These are phyloP conservation scores for Suillus subaureus DNA, from an alignment of 768 basidiomycete species.

Conservation along the genomic window DNA sequence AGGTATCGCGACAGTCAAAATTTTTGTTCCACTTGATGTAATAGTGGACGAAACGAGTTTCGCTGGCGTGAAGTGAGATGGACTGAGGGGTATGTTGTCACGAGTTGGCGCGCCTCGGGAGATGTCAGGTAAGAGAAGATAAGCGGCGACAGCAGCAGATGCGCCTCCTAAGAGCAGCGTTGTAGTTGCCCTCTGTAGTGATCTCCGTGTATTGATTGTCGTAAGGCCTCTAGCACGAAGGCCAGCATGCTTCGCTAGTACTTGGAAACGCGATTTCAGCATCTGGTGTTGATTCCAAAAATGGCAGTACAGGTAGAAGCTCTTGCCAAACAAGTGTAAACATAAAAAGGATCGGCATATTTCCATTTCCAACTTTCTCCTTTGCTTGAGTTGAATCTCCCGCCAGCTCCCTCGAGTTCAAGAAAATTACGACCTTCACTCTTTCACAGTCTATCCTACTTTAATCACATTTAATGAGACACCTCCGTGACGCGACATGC, in stretches of 20 bases:
- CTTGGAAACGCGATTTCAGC: background rate
- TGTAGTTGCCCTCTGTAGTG: background rate
- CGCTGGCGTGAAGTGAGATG: slow-evolving; percentile 56
- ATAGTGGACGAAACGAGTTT: slow-evolving; percentile 55
- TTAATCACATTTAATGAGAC: slow-evolving; percentile 24
- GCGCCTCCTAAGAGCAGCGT: slow-evolving; percentile 35
- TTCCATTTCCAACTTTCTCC: background rate
- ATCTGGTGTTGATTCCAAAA: slow-evolving; percentile 17
- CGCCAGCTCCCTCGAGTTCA: slow-evolving; percentile 10
- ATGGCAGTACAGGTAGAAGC: slow-evolving; percentile 16
- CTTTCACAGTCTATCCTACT: slow-evolving; percentile 10
- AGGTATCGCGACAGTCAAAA: slow-evolving; percentile 64
- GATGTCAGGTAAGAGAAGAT: slow-evolving; percentile 53
- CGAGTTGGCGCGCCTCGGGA: slow-evolving; percentile 48
- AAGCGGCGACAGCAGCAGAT: slow-evolving; percentile 46
- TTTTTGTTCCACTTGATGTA: slow-evolving; percentile 59
- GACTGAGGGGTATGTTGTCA: slow-evolving; percentile 40
- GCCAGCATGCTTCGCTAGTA: background rate
- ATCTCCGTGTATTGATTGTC: background rate
- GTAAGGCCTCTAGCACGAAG: background rate
- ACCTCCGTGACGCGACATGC: slow-evolving; percentile 25
- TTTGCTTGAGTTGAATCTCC: slow-evolving; percentile 8
- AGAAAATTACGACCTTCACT: slow-evolving; percentile 10
- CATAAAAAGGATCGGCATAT: slow-evolving; percentile 8
- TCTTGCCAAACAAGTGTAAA: slow-evolving; percentile 28